Evolutionary conservation across 345 rosid species (phyloP), one percentile per base, ranked within the genome.

Genomic region (Corchorus capsularis): DNA sequence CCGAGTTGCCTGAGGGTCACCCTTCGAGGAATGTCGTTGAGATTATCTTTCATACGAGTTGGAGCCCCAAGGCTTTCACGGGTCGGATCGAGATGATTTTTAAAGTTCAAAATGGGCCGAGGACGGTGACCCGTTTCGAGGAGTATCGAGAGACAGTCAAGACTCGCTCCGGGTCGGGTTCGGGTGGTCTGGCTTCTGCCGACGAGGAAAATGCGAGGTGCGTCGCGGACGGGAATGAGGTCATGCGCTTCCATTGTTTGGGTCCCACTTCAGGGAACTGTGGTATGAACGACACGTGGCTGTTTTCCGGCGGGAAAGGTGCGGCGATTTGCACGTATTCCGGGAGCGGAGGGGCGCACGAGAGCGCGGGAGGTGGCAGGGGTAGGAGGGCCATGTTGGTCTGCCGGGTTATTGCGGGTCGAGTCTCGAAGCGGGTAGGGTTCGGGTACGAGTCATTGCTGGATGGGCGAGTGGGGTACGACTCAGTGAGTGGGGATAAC

Each of bases 331-430:
- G 90, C 73, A 96, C 98, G 35, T 92, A 83, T 71, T 84, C 91
- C 35, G 97, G 98, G 0, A 96, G 98, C 80, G 88, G 94, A 0
- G 79, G 65, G 47, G 99, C 98, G 16, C 94, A 96, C 65, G 97
- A 91, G 82, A 91, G 81, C 62, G 94, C 90, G 0, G 98, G 98
- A 0, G 94, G 94, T 0, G 97, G 98, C 0, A 84, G 75, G 77
- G 99, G 99, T 22, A 84, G 97, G 85, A 87, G 86, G 66, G 99
- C 99, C 0, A 93, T 96, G 98, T 78, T 96, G 72, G 99, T 95
- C 9, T 95, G 98, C 53, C 88, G 99, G 77, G 97, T 95, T 3
- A 83, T 95, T 16, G 96, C 98, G 39, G 99, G 99, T 27, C 91
- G 98, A 88, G 91, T 93, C 4, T 82, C 83, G 60, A 91, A 86